A percentile compares a stretch with the other conserved stretches of the same genome.
Evolutionary conservation across 192 early-diverging fungal genomes (phyloP).

Genomic region (Geranomyces michiganensis): DNA sequence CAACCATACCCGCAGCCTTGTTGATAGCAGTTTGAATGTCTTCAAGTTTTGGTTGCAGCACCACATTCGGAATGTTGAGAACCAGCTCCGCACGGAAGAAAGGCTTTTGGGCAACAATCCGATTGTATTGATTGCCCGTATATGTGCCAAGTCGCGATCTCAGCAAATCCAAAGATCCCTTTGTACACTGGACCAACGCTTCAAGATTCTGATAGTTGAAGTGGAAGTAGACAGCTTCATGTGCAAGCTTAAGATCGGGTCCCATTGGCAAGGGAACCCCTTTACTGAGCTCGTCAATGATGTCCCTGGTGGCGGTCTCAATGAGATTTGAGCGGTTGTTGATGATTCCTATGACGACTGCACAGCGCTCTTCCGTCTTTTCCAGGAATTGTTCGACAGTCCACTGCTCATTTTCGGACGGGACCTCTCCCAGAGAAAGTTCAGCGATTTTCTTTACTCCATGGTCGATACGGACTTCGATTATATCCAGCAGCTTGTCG

Average conservation of each 20-base stretch:
- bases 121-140: conserved; percentile 61
- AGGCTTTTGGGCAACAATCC: conserved; percentile 53
- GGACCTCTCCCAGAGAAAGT: conserved; percentile 58
- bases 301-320: conserved; percentile 60
- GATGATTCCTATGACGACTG: conserved; percentile 49
- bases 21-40: conserved; percentile 65
- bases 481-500: conserved; percentile 63
- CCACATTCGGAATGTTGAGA: conserved; percentile 63
- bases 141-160: conserved; percentile 60
- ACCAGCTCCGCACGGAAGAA: conserved; percentile 66
- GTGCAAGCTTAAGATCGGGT: conserved; percentile 54
- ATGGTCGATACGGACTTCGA: conserved; percentile 58
- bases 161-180: conserved; percentile 62
- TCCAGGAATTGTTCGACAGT: conserved; percentile 63
- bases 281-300: conserved; percentile 59
- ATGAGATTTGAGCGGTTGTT: conserved; percentile 63
- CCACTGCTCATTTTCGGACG: conserved; percentile 62
- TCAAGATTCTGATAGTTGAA: conserved; percentile 67
- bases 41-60: conserved; percentile 65
- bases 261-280: conserved; percentile 44
- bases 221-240: conserved; percentile 66
- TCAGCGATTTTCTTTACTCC: conserved; percentile 60
- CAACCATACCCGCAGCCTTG: conserved; percentile 56
- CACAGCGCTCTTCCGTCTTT: conserved; percentile 57
- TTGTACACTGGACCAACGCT: conserved; percentile 63